Percentiles rank a stretch among this genome's conserved stretches.
Conservation (phyloP, 768 basidiomycete genomes). For the Rhodotorula babjevae region DNA sequence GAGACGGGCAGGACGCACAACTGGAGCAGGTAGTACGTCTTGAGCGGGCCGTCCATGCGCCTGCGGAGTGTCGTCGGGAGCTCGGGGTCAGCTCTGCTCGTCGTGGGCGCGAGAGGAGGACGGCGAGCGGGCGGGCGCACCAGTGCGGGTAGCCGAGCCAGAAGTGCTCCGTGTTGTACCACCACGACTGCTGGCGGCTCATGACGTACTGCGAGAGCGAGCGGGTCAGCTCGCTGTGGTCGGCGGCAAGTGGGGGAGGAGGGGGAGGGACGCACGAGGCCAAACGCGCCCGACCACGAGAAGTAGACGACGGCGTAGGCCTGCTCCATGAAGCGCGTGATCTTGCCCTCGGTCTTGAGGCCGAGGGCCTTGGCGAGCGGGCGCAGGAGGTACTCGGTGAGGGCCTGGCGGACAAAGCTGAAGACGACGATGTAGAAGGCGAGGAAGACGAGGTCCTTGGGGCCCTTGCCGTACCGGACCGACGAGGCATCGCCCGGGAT, state of each 20-base stretch:
- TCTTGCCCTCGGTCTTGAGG: slow-evolving; percentile 61
- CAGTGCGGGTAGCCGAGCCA: slow-evolving; percentile 59
- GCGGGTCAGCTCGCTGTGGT: not conserved
- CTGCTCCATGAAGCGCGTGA: slow-evolving; percentile 85
- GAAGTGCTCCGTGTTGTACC: slow-evolving; percentile 75
- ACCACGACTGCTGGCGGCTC: slow-evolving; percentile 72
- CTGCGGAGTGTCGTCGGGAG: slow-evolving; percentile 50
- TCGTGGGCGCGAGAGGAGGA: not conserved
- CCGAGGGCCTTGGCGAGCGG: slow-evolving; percentile 69
- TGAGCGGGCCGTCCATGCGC: slow-evolving; percentile 77
- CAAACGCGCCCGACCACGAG: slow-evolving; percentile 63
- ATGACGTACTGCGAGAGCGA: slow-evolving; percentile 63
- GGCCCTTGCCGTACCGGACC: slow-evolving; percentile 53
- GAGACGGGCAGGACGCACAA: slow-evolving; percentile 42
- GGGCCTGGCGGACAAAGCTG: slow-evolving; percentile 74
- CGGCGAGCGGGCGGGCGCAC: not conserved
- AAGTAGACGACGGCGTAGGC: slow-evolving; percentile 83
- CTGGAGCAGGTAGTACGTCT: slow-evolving; percentile 90
- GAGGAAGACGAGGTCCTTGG: slow-evolving; percentile 71
- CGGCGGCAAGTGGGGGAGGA: not conserved
- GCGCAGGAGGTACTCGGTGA: slow-evolving; percentile 61
- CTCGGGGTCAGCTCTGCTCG: not conserved
- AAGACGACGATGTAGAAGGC: slow-evolving; percentile 80
- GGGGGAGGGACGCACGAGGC: slow-evolving; percentile 59
- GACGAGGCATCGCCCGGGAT: slow-evolving; percentile 58